Evolutionary conservation across 768 basidiomycete genomes (phyloP).

Genomic region (Kwoniella pini): DNA sequence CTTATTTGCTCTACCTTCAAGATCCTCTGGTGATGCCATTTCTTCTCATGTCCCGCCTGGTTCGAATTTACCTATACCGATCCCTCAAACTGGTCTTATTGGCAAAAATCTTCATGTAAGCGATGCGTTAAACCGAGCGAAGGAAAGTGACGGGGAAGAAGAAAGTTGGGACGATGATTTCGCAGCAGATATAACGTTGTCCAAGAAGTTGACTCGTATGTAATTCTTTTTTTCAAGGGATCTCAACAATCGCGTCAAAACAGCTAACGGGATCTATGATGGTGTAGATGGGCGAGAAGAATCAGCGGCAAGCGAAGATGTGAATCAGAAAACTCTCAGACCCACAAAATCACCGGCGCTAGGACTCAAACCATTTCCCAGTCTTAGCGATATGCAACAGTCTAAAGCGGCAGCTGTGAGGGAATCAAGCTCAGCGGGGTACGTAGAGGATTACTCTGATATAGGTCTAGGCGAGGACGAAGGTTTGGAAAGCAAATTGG

Average conservation of each 20-base stretch:
- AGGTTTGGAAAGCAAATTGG: constrained; percentile 72
- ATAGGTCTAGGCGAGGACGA: constrained; percentile 78
- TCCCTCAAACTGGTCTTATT: constrained; percentile 25
- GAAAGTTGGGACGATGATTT: constrained; percentile 99
- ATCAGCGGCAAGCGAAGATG: constrained; percentile 52
- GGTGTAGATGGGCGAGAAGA: constrained; percentile 61
- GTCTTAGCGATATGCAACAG: too few relatives aligned
- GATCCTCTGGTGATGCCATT: constrained; percentile 44
- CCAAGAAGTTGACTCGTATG: constrained; percentile 77
- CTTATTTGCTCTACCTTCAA: constrained; percentile 26
- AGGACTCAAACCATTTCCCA: neutral
- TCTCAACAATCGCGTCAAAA: too few relatives aligned
- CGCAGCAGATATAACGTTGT: constrained; percentile 84
- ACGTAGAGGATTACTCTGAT: constrained; percentile 88
- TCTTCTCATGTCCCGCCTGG: constrained; percentile 29
- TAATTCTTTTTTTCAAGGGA: too few relatives aligned
- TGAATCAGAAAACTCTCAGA: constrained; percentile 50
- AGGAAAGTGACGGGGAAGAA: constrained; percentile 35
- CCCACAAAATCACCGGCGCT: constrained; percentile 37
- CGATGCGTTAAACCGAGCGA: constrained; percentile 33
- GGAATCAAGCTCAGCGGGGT: constrained; percentile 3
- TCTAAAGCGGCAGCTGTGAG: neutral
- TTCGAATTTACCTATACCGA: constrained; percentile 15
- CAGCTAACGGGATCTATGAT: too few relatives aligned
- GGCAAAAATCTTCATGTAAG: constrained; percentile 62